phyloP scores from a whole-genome alignment of 2,329 filamentous ascomycete species.

The Paecilomyces dactylethromorphus region DNA sequence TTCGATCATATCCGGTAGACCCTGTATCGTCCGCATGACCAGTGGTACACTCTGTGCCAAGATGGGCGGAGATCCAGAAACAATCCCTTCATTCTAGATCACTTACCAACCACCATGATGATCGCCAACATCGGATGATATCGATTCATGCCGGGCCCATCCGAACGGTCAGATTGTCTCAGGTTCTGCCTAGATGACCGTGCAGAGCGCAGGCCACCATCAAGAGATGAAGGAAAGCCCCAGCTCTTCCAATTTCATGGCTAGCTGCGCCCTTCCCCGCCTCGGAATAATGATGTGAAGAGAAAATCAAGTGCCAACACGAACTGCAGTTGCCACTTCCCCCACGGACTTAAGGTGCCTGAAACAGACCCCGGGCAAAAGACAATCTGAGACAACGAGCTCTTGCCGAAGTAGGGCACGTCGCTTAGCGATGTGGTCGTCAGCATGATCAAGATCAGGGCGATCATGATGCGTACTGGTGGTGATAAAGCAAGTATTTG shows the following conservation, averaged over 20 bases:
- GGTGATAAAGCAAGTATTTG: not conserved
- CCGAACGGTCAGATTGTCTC: not conserved
- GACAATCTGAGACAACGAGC: not conserved
- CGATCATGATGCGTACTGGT: not conserved
- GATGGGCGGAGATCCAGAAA: not conserved
- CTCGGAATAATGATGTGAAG: not conserved
- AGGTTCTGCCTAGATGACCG: not conserved
- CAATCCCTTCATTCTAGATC: not conserved
- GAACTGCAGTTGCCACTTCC: not conserved
- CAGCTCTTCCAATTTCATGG: not conserved
- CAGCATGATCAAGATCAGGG: not conserved
- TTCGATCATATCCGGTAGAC: not conserved
- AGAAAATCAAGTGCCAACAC: not conserved
- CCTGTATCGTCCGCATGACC: not conserved
- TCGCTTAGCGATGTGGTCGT: not conserved
- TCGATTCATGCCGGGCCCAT: not conserved
- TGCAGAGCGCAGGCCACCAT: not conserved
- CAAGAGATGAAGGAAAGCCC: not conserved
- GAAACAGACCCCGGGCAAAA: not conserved
- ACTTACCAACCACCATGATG: not conserved
- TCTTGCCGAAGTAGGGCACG: not conserved
- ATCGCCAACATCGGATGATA: not conserved
- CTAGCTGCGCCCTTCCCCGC: not conserved
- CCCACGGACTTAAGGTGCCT: not conserved
- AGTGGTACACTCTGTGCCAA: not conserved